phyloP scores from a whole-genome alignment of 148 eudicot genomes.

The Amaranthus palmeri region DNA sequence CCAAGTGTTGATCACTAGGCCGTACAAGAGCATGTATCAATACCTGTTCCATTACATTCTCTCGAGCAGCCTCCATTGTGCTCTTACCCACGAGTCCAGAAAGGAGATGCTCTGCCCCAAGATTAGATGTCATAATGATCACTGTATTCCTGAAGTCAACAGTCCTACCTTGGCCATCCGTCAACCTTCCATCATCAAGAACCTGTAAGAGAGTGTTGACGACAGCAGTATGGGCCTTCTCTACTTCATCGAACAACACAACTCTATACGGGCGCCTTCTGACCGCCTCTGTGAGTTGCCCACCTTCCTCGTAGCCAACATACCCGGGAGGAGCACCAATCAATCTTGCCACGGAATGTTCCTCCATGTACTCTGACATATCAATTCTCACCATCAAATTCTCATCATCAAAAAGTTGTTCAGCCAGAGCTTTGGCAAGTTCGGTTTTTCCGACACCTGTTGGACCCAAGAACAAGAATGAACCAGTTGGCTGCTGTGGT shows the following conservation, averaged over 20 bases:
- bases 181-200: conserved; percentile 86
- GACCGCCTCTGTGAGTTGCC: conserved; percentile 86
- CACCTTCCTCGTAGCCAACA: conserved; percentile 90
- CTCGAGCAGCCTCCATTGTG: conserved; percentile 62
- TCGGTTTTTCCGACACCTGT: conserved; percentile 94
- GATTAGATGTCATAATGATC: conserved; percentile 87
- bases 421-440: conserved; percentile 89
- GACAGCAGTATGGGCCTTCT: conserved; percentile 73
- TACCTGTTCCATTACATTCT: conserved; percentile 85
- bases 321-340: conserved; percentile 97
- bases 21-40: background rate
- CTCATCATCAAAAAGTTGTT: conserved; percentile 76
- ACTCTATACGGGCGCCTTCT: conserved; percentile 87
- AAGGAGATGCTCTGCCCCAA: conserved; percentile 80
- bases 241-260: conserved; percentile 78
- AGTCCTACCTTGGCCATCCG: conserved; percentile 86
- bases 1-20: too few species aligned
- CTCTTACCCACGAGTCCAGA: conserved; percentile 62
- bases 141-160: conserved; percentile 84
- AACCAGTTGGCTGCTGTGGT: conserved; percentile 49
- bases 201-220: conserved; percentile 84
- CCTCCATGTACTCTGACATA: conserved; percentile 96
- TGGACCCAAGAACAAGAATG: conserved; percentile 54
- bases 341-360: conserved; percentile 78
- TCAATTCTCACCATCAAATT: conserved; percentile 73